Base-by-base conservation (phyloP, 106 monocot species). In the Dioscorea zingiberensis region DNA sequence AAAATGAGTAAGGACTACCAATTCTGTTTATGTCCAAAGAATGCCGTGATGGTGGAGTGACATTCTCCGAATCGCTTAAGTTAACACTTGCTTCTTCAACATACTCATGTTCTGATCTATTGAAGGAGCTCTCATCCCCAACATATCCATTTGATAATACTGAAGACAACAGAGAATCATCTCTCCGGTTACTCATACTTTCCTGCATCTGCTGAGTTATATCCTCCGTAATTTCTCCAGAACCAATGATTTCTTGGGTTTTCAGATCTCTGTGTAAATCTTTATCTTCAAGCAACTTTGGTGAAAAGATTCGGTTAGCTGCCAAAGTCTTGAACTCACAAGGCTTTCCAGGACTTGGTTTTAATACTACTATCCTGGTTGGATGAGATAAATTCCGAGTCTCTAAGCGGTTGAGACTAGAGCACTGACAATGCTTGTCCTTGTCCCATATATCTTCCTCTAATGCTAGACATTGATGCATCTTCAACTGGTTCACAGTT, bases 351-450 rank as follows among this genome's bases (percentile, higher is more conserved):
- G 79, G 69, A 53, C 73, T 89, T 63, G 97, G 92, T 63, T 86
- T 97, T 70, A 97, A 72, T 57, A 97, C 85, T 32, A 97, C 92
- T 74, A 97, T 97, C 58, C 88, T 85, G 13, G 92, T 97, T 59
- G 91, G 83, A 47, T 84, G 85, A 73, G 83, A 76, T 18, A 71
- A 62, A 73, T 47, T 62, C 59, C 71, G 84, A 47, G 73, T 44
- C 55, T 77, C 86, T 26, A 64, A 17, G 61, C 22, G 51, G 55
- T 57, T 56, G 17, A 60, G 57, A 63, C 44, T 74, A 54, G 78
- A 76, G 63, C 54, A 74, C 69, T 44, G 30, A 17, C 26, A 32
- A 60, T 60, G 66, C 16, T 60, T 78, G 29, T 58, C 27, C 55
- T 56, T 69, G 11, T 59, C 75, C 21, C 29, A 38, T 71, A 38